These are phyloP conservation scores for Penicillium palitans DNA, from an alignment of 2,329 filamentous ascomycete genomes.

Conservation along the genomic window DNA sequence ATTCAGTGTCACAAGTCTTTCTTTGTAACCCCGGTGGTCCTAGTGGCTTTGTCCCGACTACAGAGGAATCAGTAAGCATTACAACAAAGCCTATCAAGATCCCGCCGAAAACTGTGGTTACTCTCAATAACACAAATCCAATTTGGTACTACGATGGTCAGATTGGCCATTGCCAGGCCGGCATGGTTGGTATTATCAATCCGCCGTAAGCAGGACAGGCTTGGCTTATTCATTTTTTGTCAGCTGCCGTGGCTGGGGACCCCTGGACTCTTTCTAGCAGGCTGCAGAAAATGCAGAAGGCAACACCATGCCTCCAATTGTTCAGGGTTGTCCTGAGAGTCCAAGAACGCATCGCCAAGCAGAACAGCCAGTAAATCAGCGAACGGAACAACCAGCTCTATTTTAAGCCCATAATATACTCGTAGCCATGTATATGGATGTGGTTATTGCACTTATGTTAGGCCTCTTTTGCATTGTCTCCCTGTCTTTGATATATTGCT, in stretches of 20 bases:
- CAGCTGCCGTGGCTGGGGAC: constrained; percentile 10
- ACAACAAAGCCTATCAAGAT: neutral
- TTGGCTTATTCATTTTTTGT: neutral
- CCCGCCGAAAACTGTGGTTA: neutral
- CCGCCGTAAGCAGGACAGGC: constrained; percentile 40
- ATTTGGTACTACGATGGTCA: constrained; percentile 80
- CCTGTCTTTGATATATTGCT: no score
- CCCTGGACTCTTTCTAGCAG: constrained; percentile 12
- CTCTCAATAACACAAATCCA: constrained; percentile 61
- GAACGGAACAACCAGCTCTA: neutral
- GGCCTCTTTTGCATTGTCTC: no score
- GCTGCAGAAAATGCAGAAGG: constrained; percentile 8
- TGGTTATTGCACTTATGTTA: no score
- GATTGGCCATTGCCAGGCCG: constrained; percentile 69
- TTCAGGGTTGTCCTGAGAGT: constrained; percentile 6
- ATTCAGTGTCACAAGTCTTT: constrained; percentile 53
- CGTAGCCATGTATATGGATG: no score
- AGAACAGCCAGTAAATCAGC: neutral
- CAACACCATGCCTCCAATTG: constrained; percentile 5
- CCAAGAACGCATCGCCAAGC: neutral
- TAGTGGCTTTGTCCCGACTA: constrained; percentile 40
- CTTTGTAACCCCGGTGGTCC: constrained; percentile 54
- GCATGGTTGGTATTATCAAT: constrained; percentile 77
- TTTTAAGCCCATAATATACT: neutral
- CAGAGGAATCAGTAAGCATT: constrained; percentile 7